A percentile compares a stretch with the other conserved stretches of the same genome.
Evolutionary conservation across 139 green algal genomes (phyloP).

Genomic region (Chara braunii): DNA sequence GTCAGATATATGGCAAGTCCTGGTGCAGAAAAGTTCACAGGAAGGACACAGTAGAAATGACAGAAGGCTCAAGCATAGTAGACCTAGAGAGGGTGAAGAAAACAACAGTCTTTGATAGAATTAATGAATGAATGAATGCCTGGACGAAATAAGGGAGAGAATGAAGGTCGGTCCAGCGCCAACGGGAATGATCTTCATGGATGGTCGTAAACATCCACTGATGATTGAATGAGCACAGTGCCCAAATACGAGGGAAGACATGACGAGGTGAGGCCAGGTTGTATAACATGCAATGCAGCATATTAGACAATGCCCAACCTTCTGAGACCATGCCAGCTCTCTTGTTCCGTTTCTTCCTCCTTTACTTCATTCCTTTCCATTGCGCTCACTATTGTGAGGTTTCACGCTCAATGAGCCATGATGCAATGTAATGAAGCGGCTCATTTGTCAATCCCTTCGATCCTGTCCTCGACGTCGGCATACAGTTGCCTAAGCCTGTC

Average conservation of each 20-base stretch:
- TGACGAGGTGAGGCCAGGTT: no score
- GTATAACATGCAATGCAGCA: no score
- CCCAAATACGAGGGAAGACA: no score
- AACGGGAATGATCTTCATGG: neutral
- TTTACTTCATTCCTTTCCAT: slow-evolving; percentile 6
- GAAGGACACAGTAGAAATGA: no score
- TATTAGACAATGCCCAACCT: neutral
- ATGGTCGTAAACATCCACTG: neutral
- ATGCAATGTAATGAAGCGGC: neutral
- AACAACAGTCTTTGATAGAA: no score
- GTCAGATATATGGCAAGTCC: neutral
- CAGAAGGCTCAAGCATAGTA: no score
- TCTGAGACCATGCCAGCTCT: neutral
- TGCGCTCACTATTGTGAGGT: neutral
- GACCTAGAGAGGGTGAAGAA: no score
- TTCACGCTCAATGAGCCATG: neutral
- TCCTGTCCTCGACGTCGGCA: slow-evolving; percentile 88
- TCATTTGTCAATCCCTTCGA: slow-evolving; percentile 89
- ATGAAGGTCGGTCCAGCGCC: neutral
- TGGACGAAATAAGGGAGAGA: neutral
- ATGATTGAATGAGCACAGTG: neutral
- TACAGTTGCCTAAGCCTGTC: slow-evolving; percentile 86
- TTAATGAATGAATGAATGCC: no score
- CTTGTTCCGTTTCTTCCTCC: slow-evolving; percentile 1
- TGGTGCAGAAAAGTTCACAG: no score